Conservation (phyloP, 129 eudicot genomes). For the Lactuca saligna region DNA sequence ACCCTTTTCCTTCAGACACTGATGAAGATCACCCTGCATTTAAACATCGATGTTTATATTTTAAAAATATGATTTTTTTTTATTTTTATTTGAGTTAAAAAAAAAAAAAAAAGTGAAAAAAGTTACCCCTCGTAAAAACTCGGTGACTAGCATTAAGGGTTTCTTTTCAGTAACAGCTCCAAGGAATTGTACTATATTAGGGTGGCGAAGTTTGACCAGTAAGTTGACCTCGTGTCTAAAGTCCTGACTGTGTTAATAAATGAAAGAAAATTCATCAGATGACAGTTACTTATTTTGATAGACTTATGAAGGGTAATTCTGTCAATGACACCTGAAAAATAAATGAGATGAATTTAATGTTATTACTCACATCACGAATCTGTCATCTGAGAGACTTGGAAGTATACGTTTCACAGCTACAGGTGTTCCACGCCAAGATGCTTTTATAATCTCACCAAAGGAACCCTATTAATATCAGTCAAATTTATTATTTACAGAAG, state of each 20-base stretch:
- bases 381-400: slow-evolving; percentile 96
- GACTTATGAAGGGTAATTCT: no score
- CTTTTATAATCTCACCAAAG: slow-evolving; percentile 90
- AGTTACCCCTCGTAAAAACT: slow-evolving; percentile 90
- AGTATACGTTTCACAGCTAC: slow-evolving; percentile 97
- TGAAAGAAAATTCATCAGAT: slow-evolving; percentile 4
- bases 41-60: slow-evolving; percentile 20
- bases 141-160: slow-evolving; percentile 93
- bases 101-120: background rate
- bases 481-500: slow-evolving; percentile 15
- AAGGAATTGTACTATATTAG: slow-evolving; percentile 93
- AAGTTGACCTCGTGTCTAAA: slow-evolving; percentile 97
- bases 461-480: slow-evolving; percentile 60
- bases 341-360: background rate
- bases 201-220: slow-evolving; percentile 99
- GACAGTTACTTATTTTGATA: background rate
- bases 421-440: slow-evolving; percentile 98
- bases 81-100: background rate
- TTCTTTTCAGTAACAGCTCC: slow-evolving; percentile 98
- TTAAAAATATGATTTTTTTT: slow-evolving; percentile 14
- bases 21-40: slow-evolving; percentile 91
- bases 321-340: background rate
- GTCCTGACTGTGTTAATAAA: slow-evolving; percentile 71
- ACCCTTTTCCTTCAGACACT: slow-evolving; percentile 84
- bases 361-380: slow-evolving; percentile 69